These are phyloP conservation scores for Didymella pomorum DNA, from an alignment of 2,329 filamentous ascomycete species.

Conservation along the genomic window DNA sequence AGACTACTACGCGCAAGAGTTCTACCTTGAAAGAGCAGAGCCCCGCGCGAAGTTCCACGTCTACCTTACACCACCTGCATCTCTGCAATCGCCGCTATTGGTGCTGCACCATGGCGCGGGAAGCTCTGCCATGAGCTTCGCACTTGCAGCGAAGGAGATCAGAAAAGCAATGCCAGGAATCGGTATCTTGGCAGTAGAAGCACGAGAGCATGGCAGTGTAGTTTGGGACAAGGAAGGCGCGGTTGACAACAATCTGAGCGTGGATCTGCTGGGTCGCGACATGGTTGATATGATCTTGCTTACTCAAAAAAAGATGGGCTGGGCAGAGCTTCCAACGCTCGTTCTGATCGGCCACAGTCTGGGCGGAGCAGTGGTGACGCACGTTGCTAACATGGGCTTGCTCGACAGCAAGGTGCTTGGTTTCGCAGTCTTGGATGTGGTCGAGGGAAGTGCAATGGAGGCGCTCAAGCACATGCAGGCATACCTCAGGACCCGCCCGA, in stretches of 20 bases:
- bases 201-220: slow-evolving; percentile 83
- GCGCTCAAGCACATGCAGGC: slow-evolving; percentile 93
- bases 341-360: slow-evolving; percentile 91
- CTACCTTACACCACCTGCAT: slow-evolving; percentile 80
- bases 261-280: slow-evolving; percentile 77
- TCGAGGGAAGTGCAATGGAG: slow-evolving; percentile 94
- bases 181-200: slow-evolving; percentile 85
- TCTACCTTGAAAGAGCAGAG: slow-evolving; percentile 68
- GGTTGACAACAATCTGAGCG: slow-evolving; percentile 69
- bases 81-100: slow-evolving; percentile 78
- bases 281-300: slow-evolving; percentile 73
- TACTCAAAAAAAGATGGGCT: slow-evolving; percentile 73
- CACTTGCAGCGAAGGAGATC: slow-evolving; percentile 79
- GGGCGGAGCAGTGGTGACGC: slow-evolving; percentile 88
- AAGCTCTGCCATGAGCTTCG: slow-evolving; percentile 92
- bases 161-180: slow-evolving; percentile 78
- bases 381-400: slow-evolving; percentile 73
- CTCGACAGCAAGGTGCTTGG: slow-evolving; percentile 77
- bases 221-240: slow-evolving; percentile 51
- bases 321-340: slow-evolving; percentile 75
- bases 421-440: slow-evolving; percentile 91
- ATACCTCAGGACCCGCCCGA: slow-evolving; percentile 83
- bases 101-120: slow-evolving; percentile 95
- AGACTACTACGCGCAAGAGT: slow-evolving; percentile 87
- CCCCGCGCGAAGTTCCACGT: slow-evolving; percentile 74